phyloP scores from a whole-genome alignment of 148 eudicot genomes.

The Rhododendron molle region DNA sequence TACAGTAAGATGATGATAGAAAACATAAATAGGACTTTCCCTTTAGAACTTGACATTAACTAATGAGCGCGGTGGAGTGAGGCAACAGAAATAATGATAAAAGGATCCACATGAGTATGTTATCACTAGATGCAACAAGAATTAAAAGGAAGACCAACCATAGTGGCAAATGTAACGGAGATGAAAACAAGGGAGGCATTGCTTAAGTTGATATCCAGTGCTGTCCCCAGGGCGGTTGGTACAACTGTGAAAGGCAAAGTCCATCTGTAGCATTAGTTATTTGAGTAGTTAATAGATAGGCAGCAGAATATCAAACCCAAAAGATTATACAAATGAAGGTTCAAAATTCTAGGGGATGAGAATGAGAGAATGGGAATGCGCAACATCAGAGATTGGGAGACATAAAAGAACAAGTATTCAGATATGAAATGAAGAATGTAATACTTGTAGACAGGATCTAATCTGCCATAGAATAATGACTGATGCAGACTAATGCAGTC shows the following conservation, averaged over 20 bases:
- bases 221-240: slow-evolving; percentile 89
- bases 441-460: neutral
- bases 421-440: neutral
- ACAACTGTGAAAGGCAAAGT: slow-evolving; percentile 94
- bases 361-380: neutral
- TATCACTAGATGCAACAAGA: neutral
- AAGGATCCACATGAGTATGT: neutral
- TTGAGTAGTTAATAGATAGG: slow-evolving; percentile 47
- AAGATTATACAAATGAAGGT: neutral
- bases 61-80: neutral
- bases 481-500: neutral
- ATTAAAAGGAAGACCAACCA: slow-evolving; percentile 54
- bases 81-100: neutral
- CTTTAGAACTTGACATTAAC: neutral
- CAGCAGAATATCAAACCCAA: slow-evolving; percentile 11
- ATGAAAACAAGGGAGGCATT: slow-evolving; percentile 97
- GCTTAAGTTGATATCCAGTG: slow-evolving; percentile 95
- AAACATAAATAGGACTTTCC: neutral
- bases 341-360: neutral
- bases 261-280: slow-evolving; percentile 89
- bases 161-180: slow-evolving; percentile 97
- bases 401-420: neutral
- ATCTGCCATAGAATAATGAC: neutral
- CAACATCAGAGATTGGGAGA: neutral
- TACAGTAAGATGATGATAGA: neutral